Conservation (phyloP, 2,329 filamentous ascomycete genomes). For the Cladosporium sp. region DNA sequence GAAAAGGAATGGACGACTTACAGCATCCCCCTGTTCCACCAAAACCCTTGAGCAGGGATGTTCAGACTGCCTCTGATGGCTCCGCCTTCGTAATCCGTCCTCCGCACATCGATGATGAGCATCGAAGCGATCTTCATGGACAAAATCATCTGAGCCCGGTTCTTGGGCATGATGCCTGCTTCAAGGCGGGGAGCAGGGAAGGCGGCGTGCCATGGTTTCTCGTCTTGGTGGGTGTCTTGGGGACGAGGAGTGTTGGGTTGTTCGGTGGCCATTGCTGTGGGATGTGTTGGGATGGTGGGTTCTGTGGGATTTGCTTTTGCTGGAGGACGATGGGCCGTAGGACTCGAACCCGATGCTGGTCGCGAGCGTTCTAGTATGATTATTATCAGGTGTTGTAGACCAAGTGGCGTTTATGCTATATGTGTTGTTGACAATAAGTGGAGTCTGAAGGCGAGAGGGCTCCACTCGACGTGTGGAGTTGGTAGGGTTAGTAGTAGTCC, state of each 20-base stretch:
- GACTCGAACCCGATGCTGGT: too few relatives aligned
- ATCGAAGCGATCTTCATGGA: slow-evolving; percentile 35
- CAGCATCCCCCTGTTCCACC: slow-evolving; percentile 41
- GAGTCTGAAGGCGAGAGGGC: too few relatives aligned
- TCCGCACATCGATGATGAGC: slow-evolving; percentile 42
- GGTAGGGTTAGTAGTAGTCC: too few relatives aligned
- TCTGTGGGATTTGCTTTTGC: too few relatives aligned
- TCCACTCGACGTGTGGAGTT: too few relatives aligned
- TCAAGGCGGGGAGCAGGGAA: slow-evolving; percentile 38
- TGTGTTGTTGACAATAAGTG: too few relatives aligned
- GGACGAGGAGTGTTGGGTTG: neutral
- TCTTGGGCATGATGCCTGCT: slow-evolving; percentile 36
- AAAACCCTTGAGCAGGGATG: slow-evolving; percentile 46
- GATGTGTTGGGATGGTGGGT: neutral
- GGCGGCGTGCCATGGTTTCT: slow-evolving; percentile 37
- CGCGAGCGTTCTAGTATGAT: too few relatives aligned
- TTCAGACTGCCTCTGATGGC: slow-evolving; percentile 44
- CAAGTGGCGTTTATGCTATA: too few relatives aligned
- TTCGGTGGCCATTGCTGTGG: neutral
- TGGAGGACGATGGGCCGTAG: too few relatives aligned
- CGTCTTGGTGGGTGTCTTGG: neutral
- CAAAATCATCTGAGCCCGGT: slow-evolving; percentile 33
- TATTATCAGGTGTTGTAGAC: too few relatives aligned
- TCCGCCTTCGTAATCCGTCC: slow-evolving; percentile 46
- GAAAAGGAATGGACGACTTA: too few relatives aligned